A percentile compares a stretch with the other conserved stretches of the same genome.
These are phyloP conservation scores for Colletotrichum spaethianum DNA, from an alignment of 2,329 filamentous ascomycete genomes.

Conservation along the genomic window DNA sequence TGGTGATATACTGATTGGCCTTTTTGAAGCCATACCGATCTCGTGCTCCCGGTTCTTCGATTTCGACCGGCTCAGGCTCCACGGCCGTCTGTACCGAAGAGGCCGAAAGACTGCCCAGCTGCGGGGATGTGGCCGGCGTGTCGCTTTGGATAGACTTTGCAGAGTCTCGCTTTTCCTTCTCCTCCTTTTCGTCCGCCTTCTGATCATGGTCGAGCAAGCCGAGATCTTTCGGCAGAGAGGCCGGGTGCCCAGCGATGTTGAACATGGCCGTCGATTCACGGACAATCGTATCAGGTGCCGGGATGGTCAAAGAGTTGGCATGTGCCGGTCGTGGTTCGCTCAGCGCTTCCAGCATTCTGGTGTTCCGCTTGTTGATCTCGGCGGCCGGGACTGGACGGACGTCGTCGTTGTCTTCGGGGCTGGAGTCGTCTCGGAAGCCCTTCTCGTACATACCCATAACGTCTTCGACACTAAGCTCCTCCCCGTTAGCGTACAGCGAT, in stretches of 20 bases:
- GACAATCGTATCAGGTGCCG: slow-evolving; percentile 42
- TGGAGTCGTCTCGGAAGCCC: slow-evolving; percentile 67
- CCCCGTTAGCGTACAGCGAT: slow-evolving; percentile 68
- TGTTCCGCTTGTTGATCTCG: slow-evolving; percentile 54
- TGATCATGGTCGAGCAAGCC: slow-evolving; percentile 45
- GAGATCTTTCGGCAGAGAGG: slow-evolving; percentile 51
- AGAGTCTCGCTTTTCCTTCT: slow-evolving; percentile 62
- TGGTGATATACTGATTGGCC: slow-evolving; percentile 81
- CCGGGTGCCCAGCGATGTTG: slow-evolving; percentile 54
- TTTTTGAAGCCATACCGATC: slow-evolving; percentile 97
- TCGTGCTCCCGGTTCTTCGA: slow-evolving; percentile 68
- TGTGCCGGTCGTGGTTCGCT: slow-evolving; percentile 52
- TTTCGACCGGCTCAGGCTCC: slow-evolving; percentile 49
- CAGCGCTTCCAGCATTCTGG: slow-evolving; percentile 58
- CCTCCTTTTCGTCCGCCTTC: slow-evolving; percentile 42
- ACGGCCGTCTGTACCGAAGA: slow-evolving; percentile 43
- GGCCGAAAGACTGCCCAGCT: slow-evolving; percentile 27
- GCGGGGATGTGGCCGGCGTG: slow-evolving; percentile 44
- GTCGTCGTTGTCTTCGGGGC: slow-evolving; percentile 49
- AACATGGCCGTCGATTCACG: slow-evolving; percentile 57
- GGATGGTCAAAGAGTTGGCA: slow-evolving; percentile 39
- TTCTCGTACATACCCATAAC: slow-evolving; percentile 80
- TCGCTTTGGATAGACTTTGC: slow-evolving; percentile 57
- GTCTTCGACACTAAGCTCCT: slow-evolving; percentile 75
- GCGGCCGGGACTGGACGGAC: slow-evolving; percentile 56